Evolutionary conservation across 192 early-diverging fungal genomes (phyloP), one percentile per base, ranked within the genome.

Genomic region (Coemansia furcata): DNA sequence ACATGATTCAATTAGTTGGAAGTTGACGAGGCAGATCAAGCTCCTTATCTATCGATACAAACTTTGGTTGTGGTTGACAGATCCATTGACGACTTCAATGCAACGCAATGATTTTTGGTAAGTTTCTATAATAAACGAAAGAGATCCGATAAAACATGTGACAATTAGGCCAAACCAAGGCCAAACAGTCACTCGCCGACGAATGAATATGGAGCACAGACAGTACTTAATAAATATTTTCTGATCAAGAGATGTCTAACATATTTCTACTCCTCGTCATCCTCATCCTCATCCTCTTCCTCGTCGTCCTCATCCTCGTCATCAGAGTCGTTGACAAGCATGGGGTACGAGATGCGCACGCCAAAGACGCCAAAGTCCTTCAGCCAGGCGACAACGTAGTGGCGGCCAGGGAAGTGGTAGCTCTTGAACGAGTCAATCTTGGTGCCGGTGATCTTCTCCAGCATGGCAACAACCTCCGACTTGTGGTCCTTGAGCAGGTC

Each of bases 351-450:
- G 59, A 83, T 83, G 66, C 80, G 80, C 62, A 83, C 47, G 38
- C 80, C 80, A 65, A 71, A 83, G 66, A 83, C 66, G 38, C 75
- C 80, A 72, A 83, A 75, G 73, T 61, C 69, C 69, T 74, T 66
- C 44, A 83, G 72, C 80, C 80, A 83, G 19, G 69, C 76, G 65
- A 83, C 80, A 23, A 83, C 67, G 52, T 83, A 83, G 72, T 83
- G 64, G 54, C 80, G 80, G 33, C 80, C 80, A 15, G 80, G 80
- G 69, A 83, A 72, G 67, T 74, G 71, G 76, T 69, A 83, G 57
- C 66, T 39, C 80, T 83, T 83, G 80, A 83, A 83, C 36, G 64
- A 66, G 43, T 78, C 80, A 42, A 78, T 78, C 60, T 71, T 72
- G 66, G 52, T 15, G 40, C 80, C 76, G 11, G 76, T 67, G 43